Percentiles rank a stretch among this genome's conserved stretches.
phyloP scores from a whole-genome alignment of 139 green algal genomes.

The Nannochloris sp. region DNA sequence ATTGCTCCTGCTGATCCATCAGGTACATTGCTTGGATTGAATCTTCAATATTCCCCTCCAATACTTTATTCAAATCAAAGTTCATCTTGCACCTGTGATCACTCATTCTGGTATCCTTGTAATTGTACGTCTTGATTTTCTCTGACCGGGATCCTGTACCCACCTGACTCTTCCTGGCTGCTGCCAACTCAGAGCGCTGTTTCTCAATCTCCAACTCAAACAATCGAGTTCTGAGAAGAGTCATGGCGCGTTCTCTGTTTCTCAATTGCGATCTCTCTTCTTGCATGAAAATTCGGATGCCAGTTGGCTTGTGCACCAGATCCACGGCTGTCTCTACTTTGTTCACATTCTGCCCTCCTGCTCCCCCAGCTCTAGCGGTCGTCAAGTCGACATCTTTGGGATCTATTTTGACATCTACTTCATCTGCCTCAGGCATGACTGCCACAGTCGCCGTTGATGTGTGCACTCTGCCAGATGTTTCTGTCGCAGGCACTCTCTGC shows the following conservation, averaged over 20 bases:
- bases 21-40: constrained; percentile 71
- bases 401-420: constrained; percentile 72
- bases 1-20: constrained; percentile 73
- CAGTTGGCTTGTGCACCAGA: constrained; percentile 92
- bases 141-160: constrained; percentile 85
- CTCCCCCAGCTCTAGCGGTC: constrained; percentile 61
- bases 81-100: constrained; percentile 94
- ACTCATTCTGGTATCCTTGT: constrained; percentile 86
- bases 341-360: constrained; percentile 87
- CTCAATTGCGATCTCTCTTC: constrained; percentile 86
- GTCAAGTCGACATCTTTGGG: constrained; percentile 73
- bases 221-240: constrained; percentile 77
- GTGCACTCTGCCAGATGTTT: constrained; percentile 86
- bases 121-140: constrained; percentile 99
- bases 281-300: constrained; percentile 80
- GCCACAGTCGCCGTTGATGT: constrained; percentile 94
- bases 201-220: constrained; percentile 91
- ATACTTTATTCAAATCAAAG: constrained; percentile 78
- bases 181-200: constrained; percentile 67
- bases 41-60: constrained; percentile 76
- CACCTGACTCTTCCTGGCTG: constrained; percentile 54
- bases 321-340: constrained; percentile 97
- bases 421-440: constrained; percentile 79
- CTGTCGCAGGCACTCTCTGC: constrained; percentile 93
- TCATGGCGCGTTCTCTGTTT: constrained; percentile 87